Base-by-base conservation (phyloP, 139 green algal species). In the Dunaliella primolecta region DNA sequence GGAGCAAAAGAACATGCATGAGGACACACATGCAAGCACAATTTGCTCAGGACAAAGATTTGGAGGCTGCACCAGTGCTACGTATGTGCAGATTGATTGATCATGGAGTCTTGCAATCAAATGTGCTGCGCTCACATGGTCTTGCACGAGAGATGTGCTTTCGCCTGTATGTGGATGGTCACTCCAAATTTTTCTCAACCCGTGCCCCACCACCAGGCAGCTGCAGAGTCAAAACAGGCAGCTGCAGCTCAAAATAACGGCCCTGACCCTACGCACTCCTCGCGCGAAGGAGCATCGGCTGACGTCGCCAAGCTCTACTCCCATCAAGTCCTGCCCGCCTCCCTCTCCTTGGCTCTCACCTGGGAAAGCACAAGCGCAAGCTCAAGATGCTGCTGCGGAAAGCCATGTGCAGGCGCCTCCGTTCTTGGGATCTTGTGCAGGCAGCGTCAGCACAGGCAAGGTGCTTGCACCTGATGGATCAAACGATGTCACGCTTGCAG, bases 21-120 rank as follows among this genome's bases (percentile, higher is more conserved):
- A 21, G 29, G 21, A 82, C 77, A 82, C 77, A 82, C 77, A 82
- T 25, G 33, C 21, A 64, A 15, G 21, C 33, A 82, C 77, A 82
- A 3, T 56, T 3, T 82, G n/a, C n/a, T n/a, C n/a, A n/a, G n/a
- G n/a, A n/a, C n/a, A n/a, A n/a, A n/a, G n/a, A n/a, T n/a, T n/a
- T n/a, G n/a, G n/a, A n/a, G n/a, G n/a, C n/a, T n/a, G n/a, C n/a
- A n/a, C n/a, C n/a, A n/a, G n/a, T n/a, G n/a, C n/a, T n/a, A n/a
- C n/a, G n/a, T n/a, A n/a, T n/a, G n/a, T n/a, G n/a, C n/a, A n/a
- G n/a, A n/a, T n/a, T n/a, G n/a, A n/a, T n/a, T n/a, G n/a, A n/a
- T n/a, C n/a, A n/a, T n/a, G n/a, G n/a, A n/a, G n/a, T n/a, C n/a
- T n/a, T n/a, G n/a, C n/a, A n/a, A n/a, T n/a, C n/a, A n/a, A n/a